Conservation (phyloP, 257 asterid species). For the Anisodus acutangulus region DNA sequence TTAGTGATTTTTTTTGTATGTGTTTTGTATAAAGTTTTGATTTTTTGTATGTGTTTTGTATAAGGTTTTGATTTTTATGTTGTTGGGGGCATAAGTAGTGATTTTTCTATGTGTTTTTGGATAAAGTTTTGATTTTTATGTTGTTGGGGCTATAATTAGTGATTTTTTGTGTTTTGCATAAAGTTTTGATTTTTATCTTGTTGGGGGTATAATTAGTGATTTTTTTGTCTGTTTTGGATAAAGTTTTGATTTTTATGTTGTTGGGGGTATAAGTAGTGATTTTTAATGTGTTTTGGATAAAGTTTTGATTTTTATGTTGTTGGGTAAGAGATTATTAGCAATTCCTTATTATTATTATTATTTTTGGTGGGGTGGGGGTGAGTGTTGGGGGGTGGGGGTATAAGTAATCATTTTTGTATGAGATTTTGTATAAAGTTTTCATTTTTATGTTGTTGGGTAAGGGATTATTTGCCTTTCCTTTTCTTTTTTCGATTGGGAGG, state of each 20-base stretch:
- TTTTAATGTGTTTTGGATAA: background rate
- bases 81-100: background rate
- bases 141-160: background rate
- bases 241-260: too few relatives aligned
- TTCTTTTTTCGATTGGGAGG: background rate
- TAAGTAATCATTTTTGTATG: background rate
- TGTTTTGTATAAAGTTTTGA: background rate
- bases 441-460: background rate
- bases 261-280: background rate
- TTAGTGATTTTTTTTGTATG: background rate
- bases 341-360: background rate
- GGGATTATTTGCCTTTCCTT: background rate
- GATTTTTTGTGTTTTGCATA: background rate
- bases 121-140: background rate
- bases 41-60: too few relatives aligned
- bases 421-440: background rate
- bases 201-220: background rate
- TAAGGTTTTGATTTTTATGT: background rate
- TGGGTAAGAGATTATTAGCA: background rate
- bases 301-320: slow-evolving; percentile 21
- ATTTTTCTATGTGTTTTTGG: background rate
- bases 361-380: too few relatives aligned
- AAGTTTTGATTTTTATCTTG: too few relatives aligned
- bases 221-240: background rate
- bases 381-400: background rate